phyloP scores from a whole-genome alignment of 73 alveolate genomes.

The Breviolum minutum region DNA sequence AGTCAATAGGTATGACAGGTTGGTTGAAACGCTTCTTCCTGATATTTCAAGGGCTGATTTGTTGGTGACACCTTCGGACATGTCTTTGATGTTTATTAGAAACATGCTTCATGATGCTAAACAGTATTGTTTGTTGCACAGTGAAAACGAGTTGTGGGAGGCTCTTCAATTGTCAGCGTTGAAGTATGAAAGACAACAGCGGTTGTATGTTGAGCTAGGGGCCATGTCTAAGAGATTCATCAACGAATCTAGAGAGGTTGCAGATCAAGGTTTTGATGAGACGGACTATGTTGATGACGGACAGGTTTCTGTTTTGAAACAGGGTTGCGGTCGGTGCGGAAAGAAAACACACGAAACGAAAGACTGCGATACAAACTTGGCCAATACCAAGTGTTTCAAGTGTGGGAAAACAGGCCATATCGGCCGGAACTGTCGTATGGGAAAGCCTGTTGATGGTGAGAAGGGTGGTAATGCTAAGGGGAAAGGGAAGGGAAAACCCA shows the following conservation, averaged over 20 bases:
- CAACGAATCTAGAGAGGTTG: neutral
- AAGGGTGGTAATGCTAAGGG: neutral
- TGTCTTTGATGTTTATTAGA: neutral
- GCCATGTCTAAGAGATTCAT: neutral
- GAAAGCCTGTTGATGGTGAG: neutral
- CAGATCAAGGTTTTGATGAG: neutral
- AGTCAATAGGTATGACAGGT: neutral
- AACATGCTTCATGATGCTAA: conserved; percentile 7
- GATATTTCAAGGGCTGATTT: neutral
- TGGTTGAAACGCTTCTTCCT: neutral
- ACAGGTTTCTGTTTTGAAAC: neutral
- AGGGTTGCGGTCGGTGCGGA: neutral
- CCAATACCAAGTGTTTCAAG: neutral
- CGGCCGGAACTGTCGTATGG: neutral
- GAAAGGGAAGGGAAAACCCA: no score
- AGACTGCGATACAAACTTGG: neutral
- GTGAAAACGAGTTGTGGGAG: neutral
- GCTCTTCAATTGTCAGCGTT: neutral
- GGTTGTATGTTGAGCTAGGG: neutral
- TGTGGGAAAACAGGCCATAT: neutral
- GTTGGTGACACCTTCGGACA: neutral
- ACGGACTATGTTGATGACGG: neutral
- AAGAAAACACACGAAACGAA: neutral
- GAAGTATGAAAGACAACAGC: neutral
- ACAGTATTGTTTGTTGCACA: neutral